Conservation (phyloP, 352 stramenopile species). For the Globisporangium radiosum region DNA sequence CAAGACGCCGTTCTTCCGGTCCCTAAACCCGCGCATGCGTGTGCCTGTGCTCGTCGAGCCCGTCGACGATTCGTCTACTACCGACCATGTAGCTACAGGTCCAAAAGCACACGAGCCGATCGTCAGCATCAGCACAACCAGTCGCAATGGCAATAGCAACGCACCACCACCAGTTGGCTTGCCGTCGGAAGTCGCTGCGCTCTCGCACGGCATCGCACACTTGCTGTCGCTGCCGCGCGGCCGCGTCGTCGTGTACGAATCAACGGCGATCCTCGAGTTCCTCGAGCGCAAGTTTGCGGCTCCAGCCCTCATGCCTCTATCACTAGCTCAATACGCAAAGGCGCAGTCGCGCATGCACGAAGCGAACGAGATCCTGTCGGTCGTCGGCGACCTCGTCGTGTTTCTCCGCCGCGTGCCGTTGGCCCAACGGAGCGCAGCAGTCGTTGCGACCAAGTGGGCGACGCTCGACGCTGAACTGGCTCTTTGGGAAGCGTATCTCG, state of each 20-base stretch:
- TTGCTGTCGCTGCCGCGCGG: constrained; percentile 30
- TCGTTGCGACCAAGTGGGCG: constrained; percentile 67
- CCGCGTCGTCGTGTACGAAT: constrained; percentile 71
- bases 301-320: constrained; percentile 39
- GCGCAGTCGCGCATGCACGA: constrained; percentile 76
- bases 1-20: constrained; percentile 70
- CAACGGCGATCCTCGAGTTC: constrained; percentile 71
- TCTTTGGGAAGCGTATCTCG: constrained; percentile 75
- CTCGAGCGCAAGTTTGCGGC: constrained; percentile 60
- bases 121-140: too few relatives aligned
- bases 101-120: not conserved
- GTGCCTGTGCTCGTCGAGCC: constrained; percentile 78
- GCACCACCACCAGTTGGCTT: not conserved
- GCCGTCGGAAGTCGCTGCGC: constrained; percentile 17
- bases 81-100: not conserved
- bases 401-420: constrained; percentile 69
- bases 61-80: constrained; percentile 12
- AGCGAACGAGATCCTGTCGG: constrained; percentile 79
- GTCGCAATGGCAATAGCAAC: not conserved
- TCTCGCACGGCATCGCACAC: constrained; percentile 25
- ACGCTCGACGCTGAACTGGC: constrained; percentile 60
- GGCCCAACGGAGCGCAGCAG: constrained; percentile 42
- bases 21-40: constrained; percentile 75
- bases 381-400: constrained; percentile 73
- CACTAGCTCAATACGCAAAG: constrained; percentile 46